Percentiles rank a stretch among this genome's conserved stretches.
Conservation (phyloP, 345 rosid genomes). For the Anastatica hierochuntica region DNA sequence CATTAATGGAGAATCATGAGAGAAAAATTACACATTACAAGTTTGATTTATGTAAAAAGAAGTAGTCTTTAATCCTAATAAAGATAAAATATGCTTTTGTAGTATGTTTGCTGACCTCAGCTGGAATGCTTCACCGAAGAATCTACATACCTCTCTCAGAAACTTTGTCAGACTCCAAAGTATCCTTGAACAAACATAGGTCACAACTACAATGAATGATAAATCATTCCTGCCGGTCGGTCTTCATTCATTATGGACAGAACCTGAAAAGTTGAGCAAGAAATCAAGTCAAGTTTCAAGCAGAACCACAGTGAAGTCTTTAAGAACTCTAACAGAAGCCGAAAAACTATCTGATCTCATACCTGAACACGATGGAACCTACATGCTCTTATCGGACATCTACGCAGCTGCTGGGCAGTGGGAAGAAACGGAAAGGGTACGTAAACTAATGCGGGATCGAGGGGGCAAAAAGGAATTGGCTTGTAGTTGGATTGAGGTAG, state of each 20-base stretch:
- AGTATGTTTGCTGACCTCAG: constrained; percentile 75
- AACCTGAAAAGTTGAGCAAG: constrained; percentile 34
- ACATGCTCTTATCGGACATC: constrained; percentile 30
- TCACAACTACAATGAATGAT: constrained; percentile 31
- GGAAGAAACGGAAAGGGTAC: constrained; percentile 26
- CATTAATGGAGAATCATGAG: background rate
- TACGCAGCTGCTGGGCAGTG: constrained; percentile 24
- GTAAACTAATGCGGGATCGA: constrained; percentile 29
- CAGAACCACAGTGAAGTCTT: constrained; percentile 28
- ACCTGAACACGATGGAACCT: constrained; percentile 39
- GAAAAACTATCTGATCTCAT: constrained; percentile 38
- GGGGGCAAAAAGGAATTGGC: constrained; percentile 31
- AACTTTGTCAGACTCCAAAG: constrained; percentile 66
- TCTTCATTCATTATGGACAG: constrained; percentile 19
- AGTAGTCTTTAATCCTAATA: too few species aligned
- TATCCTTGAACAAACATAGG: constrained; percentile 41
- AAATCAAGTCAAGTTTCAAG: constrained; percentile 17
- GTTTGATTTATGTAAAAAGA: too few species aligned
- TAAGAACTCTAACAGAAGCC: constrained; percentile 26
- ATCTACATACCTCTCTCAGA: constrained; percentile 54
- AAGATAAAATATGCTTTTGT: too few species aligned
- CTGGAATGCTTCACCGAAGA: constrained; percentile 58
- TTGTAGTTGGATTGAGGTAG: constrained; percentile 29
- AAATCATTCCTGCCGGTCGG: constrained; percentile 24
- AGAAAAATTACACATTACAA: background rate